Conservation (phyloP, 176 grass and related monocot genomes). For the Eragrostis curvula region DNA sequence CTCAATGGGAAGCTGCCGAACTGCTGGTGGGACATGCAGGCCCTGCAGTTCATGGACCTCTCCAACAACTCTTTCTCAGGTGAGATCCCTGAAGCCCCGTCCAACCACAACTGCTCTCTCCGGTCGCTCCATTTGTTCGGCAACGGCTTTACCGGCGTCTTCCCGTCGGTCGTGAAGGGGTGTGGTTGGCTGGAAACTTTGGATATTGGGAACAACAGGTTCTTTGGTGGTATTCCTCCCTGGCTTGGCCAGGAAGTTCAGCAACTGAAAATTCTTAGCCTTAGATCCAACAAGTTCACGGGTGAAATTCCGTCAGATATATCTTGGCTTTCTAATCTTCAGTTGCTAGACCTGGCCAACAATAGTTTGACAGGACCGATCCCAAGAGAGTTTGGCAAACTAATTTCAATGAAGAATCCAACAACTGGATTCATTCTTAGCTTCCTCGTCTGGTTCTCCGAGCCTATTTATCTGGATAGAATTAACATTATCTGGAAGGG, state of each 20-base stretch:
- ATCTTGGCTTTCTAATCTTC: conserved; percentile 49
- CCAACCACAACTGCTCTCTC: conserved; percentile 40
- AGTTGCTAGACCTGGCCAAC: conserved; percentile 60
- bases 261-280: conserved; percentile 52
- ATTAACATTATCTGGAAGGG: conserved; percentile 85
- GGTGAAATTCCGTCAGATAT: conserved; percentile 52
- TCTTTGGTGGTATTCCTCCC: conserved; percentile 58
- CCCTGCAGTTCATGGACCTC: conserved; percentile 62
- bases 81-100: conserved; percentile 37
- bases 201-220: conserved; percentile 61
- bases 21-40: conserved; percentile 58
- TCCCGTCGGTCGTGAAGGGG: conserved; percentile 33
- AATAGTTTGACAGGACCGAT: conserved; percentile 64
- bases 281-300: conserved; percentile 59
- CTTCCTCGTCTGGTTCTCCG: conserved; percentile 37
- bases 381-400: conserved; percentile 52
- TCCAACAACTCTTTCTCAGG: conserved; percentile 66
- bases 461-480: conserved; percentile 45
- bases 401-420: conserved; percentile 53
- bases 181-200: conserved; percentile 46
- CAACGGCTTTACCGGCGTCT: conserved; percentile 52
- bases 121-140: conserved; percentile 62
- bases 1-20: conserved; percentile 58
- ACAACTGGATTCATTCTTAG: background rate
- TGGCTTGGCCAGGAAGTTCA: conserved; percentile 54